phyloP scores from a whole-genome alignment of 2,329 filamentous ascomycete genomes.

The Ceratocystis albifundus region DNA sequence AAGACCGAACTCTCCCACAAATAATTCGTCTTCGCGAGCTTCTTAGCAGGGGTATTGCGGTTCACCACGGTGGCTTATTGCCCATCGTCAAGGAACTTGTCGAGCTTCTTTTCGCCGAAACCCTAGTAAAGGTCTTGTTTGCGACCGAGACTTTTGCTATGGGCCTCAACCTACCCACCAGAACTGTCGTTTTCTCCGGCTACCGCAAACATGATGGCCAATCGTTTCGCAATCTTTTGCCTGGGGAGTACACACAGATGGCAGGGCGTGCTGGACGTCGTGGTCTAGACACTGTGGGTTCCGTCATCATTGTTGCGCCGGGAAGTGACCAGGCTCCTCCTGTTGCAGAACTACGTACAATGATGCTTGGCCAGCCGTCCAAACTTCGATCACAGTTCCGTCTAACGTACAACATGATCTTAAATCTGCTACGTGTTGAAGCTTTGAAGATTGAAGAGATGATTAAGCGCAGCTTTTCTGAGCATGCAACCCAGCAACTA shows the following conservation, averaged over 20 bases:
- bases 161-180: slow-evolving; percentile 88
- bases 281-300: slow-evolving; percentile 84
- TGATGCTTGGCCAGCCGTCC: slow-evolving; percentile 92
- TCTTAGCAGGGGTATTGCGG: slow-evolving; percentile 77
- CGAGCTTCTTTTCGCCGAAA: slow-evolving; percentile 90
- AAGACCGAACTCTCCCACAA: slow-evolving; percentile 82
- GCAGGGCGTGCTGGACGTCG: slow-evolving; percentile 85
- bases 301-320: slow-evolving; percentile 82
- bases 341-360: slow-evolving; percentile 68
- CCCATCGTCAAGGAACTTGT: slow-evolving; percentile 98
- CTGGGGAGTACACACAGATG: slow-evolving; percentile 98
- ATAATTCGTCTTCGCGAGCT: slow-evolving; percentile 80
- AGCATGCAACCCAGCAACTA: slow-evolving; percentile 90
- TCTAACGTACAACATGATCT: slow-evolving; percentile 98
- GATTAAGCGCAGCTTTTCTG: slow-evolving; percentile 99
- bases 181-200: slow-evolving; percentile 94
- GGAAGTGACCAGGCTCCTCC: slow-evolving; percentile 79
- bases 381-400: slow-evolving; percentile 94
- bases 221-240: slow-evolving; percentile 77
- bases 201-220: slow-evolving; percentile 94
- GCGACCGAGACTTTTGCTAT: slow-evolving; percentile 98
- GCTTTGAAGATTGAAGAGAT: slow-evolving; percentile 98
- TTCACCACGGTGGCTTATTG: slow-evolving; percentile 86
- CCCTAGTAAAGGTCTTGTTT: slow-evolving; percentile 90
- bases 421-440: slow-evolving; percentile 88